Base-by-base conservation (phyloP, 2,329 filamentous ascomycete genomes). In the Fusarium vanettenii region DNA sequence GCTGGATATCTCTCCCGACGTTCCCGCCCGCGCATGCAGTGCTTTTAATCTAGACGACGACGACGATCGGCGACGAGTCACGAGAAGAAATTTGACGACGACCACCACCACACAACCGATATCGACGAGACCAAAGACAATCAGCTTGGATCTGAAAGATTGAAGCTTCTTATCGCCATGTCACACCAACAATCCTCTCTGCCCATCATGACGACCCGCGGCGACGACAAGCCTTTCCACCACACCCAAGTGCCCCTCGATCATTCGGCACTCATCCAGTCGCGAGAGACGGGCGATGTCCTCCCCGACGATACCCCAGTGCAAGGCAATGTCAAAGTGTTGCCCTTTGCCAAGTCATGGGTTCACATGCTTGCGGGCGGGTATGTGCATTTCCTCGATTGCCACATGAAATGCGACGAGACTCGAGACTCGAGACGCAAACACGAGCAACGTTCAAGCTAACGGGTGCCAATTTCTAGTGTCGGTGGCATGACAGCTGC, bases 311-410 rank as follows among this genome's bases (percentile, higher is more conserved):
- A 85, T 64, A 73, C 76, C 20, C 79, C 81, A 20, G 69, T 77
- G 61, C 72, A 81, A 33, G 77, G 77, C 20, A 77, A 82, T 64
- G 75, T 81, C 64, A 85, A 86, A 73, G 80, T 82, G 18, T 82
- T 86, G 41, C 88, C 89, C 3, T 89, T 89, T 78, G 87, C 92
- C 20, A 95, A 95, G 83, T 95, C 95, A 82, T 97, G 95, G 93
- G 94, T 95, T 71, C 95, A 98, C 86, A 92, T 98, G 80, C 89
- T 98, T 68, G 95, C 95, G 64, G 95, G 95, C 88, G 95, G 92
- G 95, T 97, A 89, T 79, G 90, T 86, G 20, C 33, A 18, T 33
- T 27, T 39, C 7, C 20, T 39, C 18, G 27, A 25, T 45, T 18
- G 33, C 56, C 52, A n/a, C 57, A 20, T 59, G 20, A 11, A 39